Percentiles rank a stretch among this genome's conserved stretches.
phyloP scores from a whole-genome alignment of 2,329 filamentous ascomycete genomes.

The Sphaerostilbella broomeana region DNA sequence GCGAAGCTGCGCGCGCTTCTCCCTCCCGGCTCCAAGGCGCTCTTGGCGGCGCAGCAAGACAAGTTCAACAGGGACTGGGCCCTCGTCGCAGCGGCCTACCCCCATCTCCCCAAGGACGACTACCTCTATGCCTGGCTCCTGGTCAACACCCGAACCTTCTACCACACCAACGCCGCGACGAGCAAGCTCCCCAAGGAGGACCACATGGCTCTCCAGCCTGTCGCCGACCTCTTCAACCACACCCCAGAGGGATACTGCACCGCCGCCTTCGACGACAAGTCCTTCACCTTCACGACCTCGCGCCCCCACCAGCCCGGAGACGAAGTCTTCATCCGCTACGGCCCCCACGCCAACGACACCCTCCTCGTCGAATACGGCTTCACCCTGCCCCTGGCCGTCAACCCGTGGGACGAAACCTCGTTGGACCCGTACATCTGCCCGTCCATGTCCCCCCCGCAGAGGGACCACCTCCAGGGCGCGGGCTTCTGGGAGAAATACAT shows the following conservation, averaged over 20 bases:
- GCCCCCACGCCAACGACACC: conserved; percentile 62
- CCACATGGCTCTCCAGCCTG: conserved; percentile 62
- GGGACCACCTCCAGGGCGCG: conserved; percentile 33
- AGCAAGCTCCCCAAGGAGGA: conserved; percentile 43
- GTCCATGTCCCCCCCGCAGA: conserved; percentile 29
- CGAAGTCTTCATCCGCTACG: conserved; percentile 64
- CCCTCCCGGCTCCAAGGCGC: conserved; percentile 33
- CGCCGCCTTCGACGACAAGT: conserved; percentile 43
- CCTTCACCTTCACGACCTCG: conserved; percentile 50
- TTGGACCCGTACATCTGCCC: conserved; percentile 43
- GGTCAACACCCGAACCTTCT: conserved; percentile 58
- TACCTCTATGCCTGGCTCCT: conserved; percentile 53
- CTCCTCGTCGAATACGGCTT: conserved; percentile 62
- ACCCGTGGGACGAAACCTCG: conserved; percentile 45
- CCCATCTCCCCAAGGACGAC: conserved; percentile 27
- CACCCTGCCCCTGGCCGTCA: conserved; percentile 35
- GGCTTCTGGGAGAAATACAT: conserved; percentile 47
- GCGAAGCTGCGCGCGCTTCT: conserved; percentile 36
- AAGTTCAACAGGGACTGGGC: conserved; percentile 39
- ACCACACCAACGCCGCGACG: conserved; percentile 43
- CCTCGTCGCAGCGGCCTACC: conserved; percentile 24
- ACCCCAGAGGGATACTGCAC: conserved; percentile 45
- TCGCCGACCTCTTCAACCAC: conserved; percentile 66
- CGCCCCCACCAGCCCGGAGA: conserved; percentile 47
- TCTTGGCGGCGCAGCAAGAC: conserved; percentile 47